Evolutionary conservation across 1,139 yeast genomes (phyloP).

Genomic region (Candida tunisiensis): DNA sequence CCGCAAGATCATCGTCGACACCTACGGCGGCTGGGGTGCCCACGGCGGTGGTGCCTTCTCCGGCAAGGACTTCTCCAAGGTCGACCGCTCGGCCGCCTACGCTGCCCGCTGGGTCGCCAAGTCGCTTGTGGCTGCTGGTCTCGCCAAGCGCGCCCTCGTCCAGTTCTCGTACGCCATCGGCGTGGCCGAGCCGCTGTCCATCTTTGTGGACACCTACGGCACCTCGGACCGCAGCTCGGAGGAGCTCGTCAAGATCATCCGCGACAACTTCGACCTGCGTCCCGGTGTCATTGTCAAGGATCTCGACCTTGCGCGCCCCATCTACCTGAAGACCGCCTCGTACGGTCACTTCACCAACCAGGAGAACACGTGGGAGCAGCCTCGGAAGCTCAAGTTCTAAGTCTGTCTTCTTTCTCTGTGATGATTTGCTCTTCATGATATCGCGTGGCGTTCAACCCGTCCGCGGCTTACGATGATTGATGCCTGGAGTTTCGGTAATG

Average conservation of each 20-base stretch:
- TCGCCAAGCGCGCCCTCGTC: slow-evolving; percentile 94
- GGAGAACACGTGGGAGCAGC: slow-evolving; percentile 96
- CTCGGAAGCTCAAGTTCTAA: slow-evolving; percentile 73
- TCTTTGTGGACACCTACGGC: slow-evolving; percentile 95
- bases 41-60: slow-evolving; percentile 99
- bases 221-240: slow-evolving; percentile 81
- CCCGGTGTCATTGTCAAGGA: slow-evolving; percentile 98
- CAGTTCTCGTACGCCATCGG: slow-evolving; percentile 99
- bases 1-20: slow-evolving; percentile 98
- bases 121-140: slow-evolving; percentile 85
- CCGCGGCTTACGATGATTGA: slow-evolving; percentile 2
- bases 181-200: slow-evolving; percentile 98
- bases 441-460: slow-evolving; percentile 16
- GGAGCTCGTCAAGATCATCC: slow-evolving; percentile 79
- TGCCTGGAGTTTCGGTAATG: neutral
- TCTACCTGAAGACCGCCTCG: slow-evolving; percentile 96
- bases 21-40: slow-evolving; percentile 99
- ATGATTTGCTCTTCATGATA: neutral
- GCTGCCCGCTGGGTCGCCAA: slow-evolving; percentile 99
- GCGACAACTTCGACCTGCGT: slow-evolving; percentile 93
- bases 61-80: slow-evolving; percentile 99
- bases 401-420: slow-evolving; percentile 1
- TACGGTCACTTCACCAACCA: slow-evolving; percentile 99
- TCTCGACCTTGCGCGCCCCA: slow-evolving; percentile 95
- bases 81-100: slow-evolving; percentile 99